Percentiles rank a stretch among this genome's conserved stretches.
Evolutionary conservation across 1,284 basidiomycete genomes (phyloP).

Genomic region (Puccinia triticina): DNA sequence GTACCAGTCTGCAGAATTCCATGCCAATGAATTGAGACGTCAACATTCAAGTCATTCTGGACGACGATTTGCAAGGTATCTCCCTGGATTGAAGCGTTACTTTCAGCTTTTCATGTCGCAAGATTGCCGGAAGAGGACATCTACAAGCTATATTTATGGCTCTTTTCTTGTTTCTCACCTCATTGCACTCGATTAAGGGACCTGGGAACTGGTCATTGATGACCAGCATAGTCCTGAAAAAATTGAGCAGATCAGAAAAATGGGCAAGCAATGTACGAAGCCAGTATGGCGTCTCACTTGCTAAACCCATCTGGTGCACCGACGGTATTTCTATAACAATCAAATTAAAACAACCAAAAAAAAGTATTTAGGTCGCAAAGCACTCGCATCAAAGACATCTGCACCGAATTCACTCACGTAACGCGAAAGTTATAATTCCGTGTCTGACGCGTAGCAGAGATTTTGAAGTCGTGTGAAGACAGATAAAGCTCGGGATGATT

Average conservation of each 20-base stretch:
- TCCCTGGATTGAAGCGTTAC: slow-evolving; percentile 48
- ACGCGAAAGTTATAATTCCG: slow-evolving; percentile 40
- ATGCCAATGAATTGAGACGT: slow-evolving; percentile 64
- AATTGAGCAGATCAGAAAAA: neutral
- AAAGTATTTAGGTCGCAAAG: neutral
- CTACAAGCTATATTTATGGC: too few species aligned
- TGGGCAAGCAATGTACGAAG: neutral
- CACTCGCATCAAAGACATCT: neutral
- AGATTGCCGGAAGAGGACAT: neutral
- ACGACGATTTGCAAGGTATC: slow-evolving; percentile 64
- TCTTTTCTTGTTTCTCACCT: slow-evolving; percentile 54
- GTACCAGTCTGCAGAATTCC: slow-evolving; percentile 62
- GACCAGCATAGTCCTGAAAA: slow-evolving; percentile 62
- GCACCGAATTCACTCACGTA: slow-evolving; percentile 18
- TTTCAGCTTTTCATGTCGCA: neutral
- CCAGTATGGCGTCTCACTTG: slow-evolving; percentile 1
- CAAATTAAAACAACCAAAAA: neutral
- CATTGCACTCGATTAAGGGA: slow-evolving; percentile 65
- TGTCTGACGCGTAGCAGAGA: slow-evolving; percentile 30
- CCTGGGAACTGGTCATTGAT: slow-evolving; percentile 65
- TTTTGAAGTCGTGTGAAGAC: slow-evolving; percentile 46
- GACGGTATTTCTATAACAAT: slow-evolving; percentile 17
- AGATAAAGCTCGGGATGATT: slow-evolving; percentile 49
- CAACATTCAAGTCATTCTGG: slow-evolving; percentile 62
- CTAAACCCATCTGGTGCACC: slow-evolving; percentile 48